A percentile compares a stretch with the other conserved stretches of the same genome.
Evolutionary conservation across 495 filamentous ascomycete genomes (phyloP).

Genomic region (Achaetomiella virescens): DNA sequence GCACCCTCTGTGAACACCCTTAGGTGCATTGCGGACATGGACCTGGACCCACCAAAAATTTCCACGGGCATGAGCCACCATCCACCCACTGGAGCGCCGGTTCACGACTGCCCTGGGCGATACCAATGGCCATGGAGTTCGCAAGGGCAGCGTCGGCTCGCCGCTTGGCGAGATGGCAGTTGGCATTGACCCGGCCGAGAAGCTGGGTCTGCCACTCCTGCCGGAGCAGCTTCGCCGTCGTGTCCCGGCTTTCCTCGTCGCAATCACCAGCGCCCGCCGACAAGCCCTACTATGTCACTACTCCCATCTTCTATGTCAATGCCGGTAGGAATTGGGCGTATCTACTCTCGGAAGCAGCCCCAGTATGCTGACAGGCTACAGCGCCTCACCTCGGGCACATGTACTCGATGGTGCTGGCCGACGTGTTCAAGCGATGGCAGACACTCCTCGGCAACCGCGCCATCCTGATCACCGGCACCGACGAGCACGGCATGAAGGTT

Average conservation of each 20-base stretch:
- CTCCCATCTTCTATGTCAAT: constrained; percentile 99
- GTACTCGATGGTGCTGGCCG: constrained; percentile 84
- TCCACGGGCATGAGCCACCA: neutral
- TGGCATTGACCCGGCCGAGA: constrained; percentile 13
- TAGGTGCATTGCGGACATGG: neutral
- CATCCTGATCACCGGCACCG: constrained; percentile 83
- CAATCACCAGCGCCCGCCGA: constrained; percentile 18
- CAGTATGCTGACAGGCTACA: constrained; percentile 32
- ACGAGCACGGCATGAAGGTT: constrained; percentile 97
- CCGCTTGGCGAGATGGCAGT: constrained; percentile 13
- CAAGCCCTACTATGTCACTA: constrained; percentile 95
- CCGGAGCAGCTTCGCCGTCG: constrained; percentile 4
- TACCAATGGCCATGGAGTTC: constrained; percentile 13
- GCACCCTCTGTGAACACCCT: no score
- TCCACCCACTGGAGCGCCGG: neutral
- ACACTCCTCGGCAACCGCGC: constrained; percentile 61
- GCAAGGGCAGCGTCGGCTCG: constrained; percentile 20
- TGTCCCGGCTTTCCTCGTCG: constrained; percentile 10
- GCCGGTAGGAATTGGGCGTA: constrained; percentile 53
- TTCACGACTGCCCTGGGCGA: neutral
- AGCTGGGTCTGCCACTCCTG: constrained; percentile 21
- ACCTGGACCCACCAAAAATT: constrained; percentile 5
- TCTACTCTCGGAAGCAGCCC: neutral
- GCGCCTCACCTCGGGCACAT: constrained; percentile 93
- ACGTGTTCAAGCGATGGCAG: constrained; percentile 91